Base-by-base conservation (phyloP, 352 stramenopile genomes). In the Phytophthora pinifolia region DNA sequence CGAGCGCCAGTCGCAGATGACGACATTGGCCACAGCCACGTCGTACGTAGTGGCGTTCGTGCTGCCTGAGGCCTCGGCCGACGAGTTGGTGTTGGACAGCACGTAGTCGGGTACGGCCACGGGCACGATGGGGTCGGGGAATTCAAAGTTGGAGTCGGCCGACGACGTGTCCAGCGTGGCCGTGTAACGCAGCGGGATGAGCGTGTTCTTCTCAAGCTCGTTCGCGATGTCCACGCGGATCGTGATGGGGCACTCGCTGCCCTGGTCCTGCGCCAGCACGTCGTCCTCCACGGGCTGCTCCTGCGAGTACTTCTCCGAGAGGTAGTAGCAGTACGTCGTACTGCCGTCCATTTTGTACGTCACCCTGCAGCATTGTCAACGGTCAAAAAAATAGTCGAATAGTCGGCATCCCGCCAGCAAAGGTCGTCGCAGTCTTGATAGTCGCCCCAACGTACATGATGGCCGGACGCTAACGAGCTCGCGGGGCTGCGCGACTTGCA, bases 311-410 rank as follows among this genome's bases (percentile, higher is more conserved):
- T 79, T 83, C 9, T 86, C 67, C 17, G 65, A 60, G 13, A 86
- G 67, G 64, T 86, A 89, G 62, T 89, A 92, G 66, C 82, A 92
- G 68, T 92, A 90, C 38, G 82, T 92, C 29, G 82, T 92, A 57
- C 63, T 82, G 38, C 60, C 72, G 66, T 92, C 82, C 57, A 90
- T 85, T 52, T 86, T 88, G 62, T 83, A 90, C 45, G 56, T 75
- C 57, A 65, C 60, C 64, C 64, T 80, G 49, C 36, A 61, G 44
- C 27, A 33, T 38, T 20, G 27, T 27, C 46, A 45, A 7, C 9
- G 20, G 22, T 15, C 22, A 27, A 27, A 27, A 25, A 32, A 25
- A 31, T 9, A n/a, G 34, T 60, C 18, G 45, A 49, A 30, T n/a
- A 14, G 8, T 20, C 20, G 20, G 20, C 20, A 22, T 22, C 20